phyloP scores from a whole-genome alignment of 192 early-diverging fungal species.

The Phycomyces nitens region DNA sequence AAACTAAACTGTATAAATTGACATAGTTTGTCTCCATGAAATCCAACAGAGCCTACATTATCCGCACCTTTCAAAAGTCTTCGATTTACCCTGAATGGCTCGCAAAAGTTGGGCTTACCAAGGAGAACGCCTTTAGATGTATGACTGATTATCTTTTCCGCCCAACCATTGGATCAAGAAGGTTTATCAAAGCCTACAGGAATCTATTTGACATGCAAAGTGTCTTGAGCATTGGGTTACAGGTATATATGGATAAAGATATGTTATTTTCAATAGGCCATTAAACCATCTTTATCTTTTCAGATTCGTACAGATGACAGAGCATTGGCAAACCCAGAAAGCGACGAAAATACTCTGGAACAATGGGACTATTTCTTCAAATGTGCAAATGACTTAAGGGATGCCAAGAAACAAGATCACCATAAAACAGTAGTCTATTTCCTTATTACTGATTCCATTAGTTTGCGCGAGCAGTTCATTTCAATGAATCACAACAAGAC shows the following conservation, averaged over 20 bases:
- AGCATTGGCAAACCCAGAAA: slow-evolving; percentile 13
- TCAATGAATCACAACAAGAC: slow-evolving; percentile 12
- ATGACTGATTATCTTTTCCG: slow-evolving; percentile 36
- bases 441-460: slow-evolving; percentile 16
- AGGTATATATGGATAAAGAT: slow-evolving; percentile 5
- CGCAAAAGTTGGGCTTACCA: slow-evolving; percentile 28
- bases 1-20: not conserved
- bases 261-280: not conserved
- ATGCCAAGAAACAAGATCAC: slow-evolving; percentile 10
- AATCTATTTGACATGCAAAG: slow-evolving; percentile 28
- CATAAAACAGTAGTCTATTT: slow-evolving; percentile 23
- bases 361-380: slow-evolving; percentile 25
- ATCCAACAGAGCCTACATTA: slow-evolving; percentile 36
- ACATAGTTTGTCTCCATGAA: slow-evolving; percentile 20
- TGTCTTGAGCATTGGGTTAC: slow-evolving; percentile 39
- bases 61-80: slow-evolving; percentile 33
- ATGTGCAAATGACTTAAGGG: slow-evolving; percentile 22
- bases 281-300: not conserved
- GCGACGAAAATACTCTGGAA: slow-evolving; percentile 3
- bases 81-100: slow-evolving; percentile 20
- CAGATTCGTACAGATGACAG: slow-evolving; percentile 22
- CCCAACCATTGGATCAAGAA: slow-evolving; percentile 25
- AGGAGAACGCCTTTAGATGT: slow-evolving; percentile 34
- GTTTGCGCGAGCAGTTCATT: slow-evolving; percentile 14
- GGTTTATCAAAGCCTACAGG: slow-evolving; percentile 35